phyloP scores from a whole-genome alignment of 441 rosid genomes.

The Metrosideros polymorpha region DNA sequence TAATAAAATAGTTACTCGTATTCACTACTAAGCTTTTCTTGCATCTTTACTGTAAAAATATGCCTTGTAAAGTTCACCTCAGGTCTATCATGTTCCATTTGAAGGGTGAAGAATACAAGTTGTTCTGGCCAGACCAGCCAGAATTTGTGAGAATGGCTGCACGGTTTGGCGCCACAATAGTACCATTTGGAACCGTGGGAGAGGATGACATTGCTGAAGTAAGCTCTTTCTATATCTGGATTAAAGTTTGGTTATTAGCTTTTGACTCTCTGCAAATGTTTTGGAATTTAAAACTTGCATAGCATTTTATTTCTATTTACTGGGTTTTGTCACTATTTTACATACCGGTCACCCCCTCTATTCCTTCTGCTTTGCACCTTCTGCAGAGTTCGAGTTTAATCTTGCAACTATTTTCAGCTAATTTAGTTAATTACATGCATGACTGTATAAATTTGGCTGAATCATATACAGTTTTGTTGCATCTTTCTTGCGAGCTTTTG shows the following conservation, averaged over 20 bases:
- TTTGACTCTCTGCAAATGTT: not conserved
- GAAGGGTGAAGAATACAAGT: slow-evolving; percentile 12
- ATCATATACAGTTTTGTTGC: not conserved
- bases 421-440: not conserved
- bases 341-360: not conserved
- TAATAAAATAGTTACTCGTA: not conserved
- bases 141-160: slow-evolving; percentile 14
- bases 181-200: slow-evolving; percentile 8
- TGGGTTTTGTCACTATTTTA: not conserved
- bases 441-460: not conserved
- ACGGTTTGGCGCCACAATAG: slow-evolving; percentile 10
- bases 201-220: slow-evolving; percentile 6
- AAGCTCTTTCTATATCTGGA: not conserved
- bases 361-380: not conserved
- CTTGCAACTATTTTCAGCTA: not conserved
- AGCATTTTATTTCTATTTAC: not conserved
- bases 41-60: not conserved
- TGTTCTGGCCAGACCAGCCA: slow-evolving; percentile 9
- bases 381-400: not conserved
- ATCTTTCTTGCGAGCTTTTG: not conserved
- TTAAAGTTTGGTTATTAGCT: not conserved
- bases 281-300: not conserved
- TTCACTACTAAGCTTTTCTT: not conserved
- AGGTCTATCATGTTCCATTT: not conserved
- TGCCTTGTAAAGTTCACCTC: not conserved